Evolutionary conservation across 208 protist genomes (phyloP), one percentile per base, ranked within the genome.

Genomic region (Leishmania tarentolae): DNA sequence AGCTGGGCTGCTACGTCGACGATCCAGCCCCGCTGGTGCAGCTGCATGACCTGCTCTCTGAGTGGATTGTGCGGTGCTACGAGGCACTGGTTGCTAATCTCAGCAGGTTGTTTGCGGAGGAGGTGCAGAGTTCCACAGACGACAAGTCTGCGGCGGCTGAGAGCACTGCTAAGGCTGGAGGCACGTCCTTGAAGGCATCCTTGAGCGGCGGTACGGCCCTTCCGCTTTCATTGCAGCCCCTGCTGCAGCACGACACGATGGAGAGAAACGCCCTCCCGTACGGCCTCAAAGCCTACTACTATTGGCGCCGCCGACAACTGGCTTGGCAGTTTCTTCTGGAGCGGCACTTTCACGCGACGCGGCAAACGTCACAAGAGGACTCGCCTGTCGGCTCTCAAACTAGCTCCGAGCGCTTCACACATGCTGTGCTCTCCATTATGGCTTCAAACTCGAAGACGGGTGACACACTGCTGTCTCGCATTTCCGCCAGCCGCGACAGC

Each of bases 221-320:
- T 57, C 72, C 83, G 3, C 42, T 63, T 7, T 44, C 82, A 24
- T 61, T 56, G 28, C 82, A 50, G 11, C 4, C 71, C 17, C 9
- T 59, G 37, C 46, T 37, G 21, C 63, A 79, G 42, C 76, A 37
- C 57, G 68, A 75, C 59, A 37, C 35, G 7, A 53, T 53, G 8
- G 85, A 63, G 50, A 46, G 40, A 47, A 70, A 82, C 42, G n/a
- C 57, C 31, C 9, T 82, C 17, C 46, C 46, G 42, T 83, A 78
- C 70, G 79, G 63, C 44, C 53, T 78, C 37, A 84, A 86, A 71
- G 82, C 82, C 46, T 85, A 86, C 78, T 86, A 86, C 75, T 86
- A 80, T 76, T 46, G 80, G 68, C 78, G 83, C 40, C 82, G 82
- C 44, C 66, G 56, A 13, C 78, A 86, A 50, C 82, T 78, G 1